Evolutionary conservation across 2,329 filamentous ascomycete species (phyloP), one percentile per base, ranked within the genome.

Genomic region (Cephalotrichum gorgonifer): DNA sequence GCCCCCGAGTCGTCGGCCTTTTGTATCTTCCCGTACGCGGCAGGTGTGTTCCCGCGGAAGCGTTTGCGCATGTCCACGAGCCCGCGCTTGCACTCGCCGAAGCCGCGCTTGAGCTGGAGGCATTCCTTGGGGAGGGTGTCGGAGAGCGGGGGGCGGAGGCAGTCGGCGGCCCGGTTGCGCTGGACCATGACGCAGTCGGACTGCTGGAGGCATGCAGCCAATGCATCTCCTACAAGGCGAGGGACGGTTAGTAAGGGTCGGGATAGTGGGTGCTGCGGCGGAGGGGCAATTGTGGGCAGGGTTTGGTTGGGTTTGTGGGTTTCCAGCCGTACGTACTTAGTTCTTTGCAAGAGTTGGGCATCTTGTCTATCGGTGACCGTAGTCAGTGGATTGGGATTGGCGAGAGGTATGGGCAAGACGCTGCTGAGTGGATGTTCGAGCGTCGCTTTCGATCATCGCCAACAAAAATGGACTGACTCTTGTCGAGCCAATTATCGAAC

Each of bases 21-120:
- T 61, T 81, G 75, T 58, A 81, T 69, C 51, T 73, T 68, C 60
- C 71, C 74, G 55, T 85, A 79, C 23, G 80, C 75, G 55, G 95
- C 83, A 48, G 93, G 89, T 64, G 88, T 81, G 71, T 97, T 97
- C 51, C 93, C 93, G 50, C 93, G 81, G 69, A 98, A 97, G 30
- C 93, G 85, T 72, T 97, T 97, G 65, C 93, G 87, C 93, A 98
- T 98, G 66, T 98, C 93, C 58, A 97, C 86, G 81, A 95, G 81
- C 55, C 93, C 93, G 55, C 91, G 86, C 62, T 95, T 94, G 78
- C 93, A 98, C 64, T 96, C 88, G 64, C 88, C 86, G 60, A 94
- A 93, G 43, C 89, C 88, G 65, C 88, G 90, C 65, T 91, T 88
- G 52, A 98, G 78, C 67, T 96, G 91, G 64, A 91, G 88, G 70